Evolutionary conservation across 2,329 filamentous ascomycete genomes (phyloP), one percentile per base, ranked within the genome.

Genomic region (Beauveria scarabaeidicola): DNA sequence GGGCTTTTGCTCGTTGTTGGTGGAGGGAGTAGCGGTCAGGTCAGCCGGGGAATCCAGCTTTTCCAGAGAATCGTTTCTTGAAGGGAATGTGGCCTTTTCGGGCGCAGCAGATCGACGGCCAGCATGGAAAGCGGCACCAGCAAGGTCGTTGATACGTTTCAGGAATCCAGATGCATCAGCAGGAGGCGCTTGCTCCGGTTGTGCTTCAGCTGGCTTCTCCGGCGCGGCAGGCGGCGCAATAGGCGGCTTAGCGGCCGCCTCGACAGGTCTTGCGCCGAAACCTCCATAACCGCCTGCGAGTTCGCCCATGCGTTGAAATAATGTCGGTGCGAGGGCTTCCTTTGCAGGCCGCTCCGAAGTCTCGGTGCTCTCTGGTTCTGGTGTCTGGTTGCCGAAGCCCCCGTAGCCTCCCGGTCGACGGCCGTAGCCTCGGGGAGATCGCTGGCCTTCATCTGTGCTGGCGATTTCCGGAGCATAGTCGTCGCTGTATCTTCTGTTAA

Each of bases 271-370:
- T 8, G n/a, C 29, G 17, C 38, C 47, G 25, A 61, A 61, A 9
- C 59, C 53, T 21, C 59, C 54, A 27, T 61, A 50, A 21, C 64
- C 50, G 40, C 60, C 83, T 1, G 83, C 78, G 66, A 89, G 86
- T 9, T 75, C 80, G 64, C 89, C 81, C 78, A 89, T 83, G 55
- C 84, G 81, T 63, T 82, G 79, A 65, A 88, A 67, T 29, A 90
- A 66, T 41, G 67, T 21, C 5, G 56, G 21, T 11, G 48, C 56
- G 1, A 21, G 25, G 2, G 56, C 13, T 23, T 60, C 43, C 36
- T 60, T 55, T 13, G 19, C 21, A 43, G 55, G 23, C 82, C 81
- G 63, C 77, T 84, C 21, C 6, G 32, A 11, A 4, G 44, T 17
- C 10, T 51, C 55, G 46, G 9, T 32, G 78, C 78, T 61, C 66